These are phyloP conservation scores for Calonectria honghensis DNA, from an alignment of 2,329 filamentous ascomycete genomes.

Conservation along the genomic window DNA sequence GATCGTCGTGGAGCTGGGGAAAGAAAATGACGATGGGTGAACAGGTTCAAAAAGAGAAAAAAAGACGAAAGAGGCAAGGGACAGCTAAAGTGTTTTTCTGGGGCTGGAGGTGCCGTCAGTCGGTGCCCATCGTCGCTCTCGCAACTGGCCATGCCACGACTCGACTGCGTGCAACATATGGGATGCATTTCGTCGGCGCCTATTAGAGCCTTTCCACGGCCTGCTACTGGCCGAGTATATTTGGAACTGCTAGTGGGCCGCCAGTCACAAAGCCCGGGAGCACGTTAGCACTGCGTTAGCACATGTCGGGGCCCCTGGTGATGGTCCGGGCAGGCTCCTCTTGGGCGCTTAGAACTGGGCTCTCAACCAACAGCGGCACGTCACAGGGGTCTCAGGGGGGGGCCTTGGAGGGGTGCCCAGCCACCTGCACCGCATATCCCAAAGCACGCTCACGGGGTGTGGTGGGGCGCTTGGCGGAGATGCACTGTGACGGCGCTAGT, in stretches of 20 bases:
- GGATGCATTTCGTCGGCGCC: constrained; percentile 49
- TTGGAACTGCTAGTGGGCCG: constrained; percentile 50
- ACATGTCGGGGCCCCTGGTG: constrained; percentile 37
- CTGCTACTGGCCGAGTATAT: constrained; percentile 55
- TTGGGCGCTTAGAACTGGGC: constrained; percentile 52
- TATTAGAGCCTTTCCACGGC: constrained; percentile 48
- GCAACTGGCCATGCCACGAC: constrained; percentile 21
- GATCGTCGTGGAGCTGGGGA: background rate
- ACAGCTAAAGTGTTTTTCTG: constrained; percentile 4
- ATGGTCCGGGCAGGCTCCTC: constrained; percentile 37
- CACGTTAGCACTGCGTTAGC: constrained; percentile 41
- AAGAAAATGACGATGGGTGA: constrained; percentile 11
- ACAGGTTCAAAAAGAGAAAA: background rate
- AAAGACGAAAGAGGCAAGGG: background rate
- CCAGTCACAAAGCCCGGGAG: constrained; percentile 41
- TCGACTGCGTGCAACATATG: constrained; percentile 22
- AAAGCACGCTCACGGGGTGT: constrained; percentile 20
- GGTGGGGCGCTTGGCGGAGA: constrained; percentile 38
- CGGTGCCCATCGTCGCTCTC: constrained; percentile 23
- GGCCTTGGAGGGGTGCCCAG: constrained; percentile 1
- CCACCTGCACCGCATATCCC: constrained; percentile 32
- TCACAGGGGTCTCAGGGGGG: constrained; percentile 15
- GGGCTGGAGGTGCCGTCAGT: constrained; percentile 1
- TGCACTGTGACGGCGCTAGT: constrained; percentile 56
- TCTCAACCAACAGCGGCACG: constrained; percentile 49